Evolutionary conservation across 108 stramenopile genomes (phyloP).

Genomic region (Cylindrotheca closterium): DNA sequence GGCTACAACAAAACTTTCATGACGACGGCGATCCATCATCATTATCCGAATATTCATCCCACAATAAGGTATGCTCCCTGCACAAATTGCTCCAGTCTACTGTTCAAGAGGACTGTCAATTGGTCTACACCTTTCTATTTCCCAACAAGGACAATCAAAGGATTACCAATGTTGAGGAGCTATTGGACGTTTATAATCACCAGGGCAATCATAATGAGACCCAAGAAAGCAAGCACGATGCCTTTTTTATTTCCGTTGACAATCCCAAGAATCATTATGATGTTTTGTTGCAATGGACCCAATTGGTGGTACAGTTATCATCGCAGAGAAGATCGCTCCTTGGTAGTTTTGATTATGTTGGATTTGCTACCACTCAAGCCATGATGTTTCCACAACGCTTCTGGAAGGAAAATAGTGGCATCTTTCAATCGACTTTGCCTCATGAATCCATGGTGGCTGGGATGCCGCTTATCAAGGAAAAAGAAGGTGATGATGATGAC

Average conservation of each 20-base stretch:
- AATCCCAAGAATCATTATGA: neutral
- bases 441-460: no score
- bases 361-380: no score
- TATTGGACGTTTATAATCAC: neutral
- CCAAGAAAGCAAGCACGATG: neutral
- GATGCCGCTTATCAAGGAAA: no score
- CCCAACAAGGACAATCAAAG: neutral
- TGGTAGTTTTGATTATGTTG: no score
- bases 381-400: no score
- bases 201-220: neutral
- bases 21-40: neutral
- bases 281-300: neutral
- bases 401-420: no score
- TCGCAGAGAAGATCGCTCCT: neutral
- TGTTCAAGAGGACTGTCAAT: neutral
- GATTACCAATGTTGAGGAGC: neutral
- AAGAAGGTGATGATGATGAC: no score
- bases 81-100: neutral
- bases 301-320: neutral
- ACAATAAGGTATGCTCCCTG: slow-evolving; percentile 1
- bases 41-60: slow-evolving; percentile 2
- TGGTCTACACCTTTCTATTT: slow-evolving; percentile 4
- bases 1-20: neutral
- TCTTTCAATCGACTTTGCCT: no score
- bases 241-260: neutral